Evolutionary conservation across 495 filamentous ascomycete species (phyloP).

Genomic region (Pseudoneurospora amorphoporcata): DNA sequence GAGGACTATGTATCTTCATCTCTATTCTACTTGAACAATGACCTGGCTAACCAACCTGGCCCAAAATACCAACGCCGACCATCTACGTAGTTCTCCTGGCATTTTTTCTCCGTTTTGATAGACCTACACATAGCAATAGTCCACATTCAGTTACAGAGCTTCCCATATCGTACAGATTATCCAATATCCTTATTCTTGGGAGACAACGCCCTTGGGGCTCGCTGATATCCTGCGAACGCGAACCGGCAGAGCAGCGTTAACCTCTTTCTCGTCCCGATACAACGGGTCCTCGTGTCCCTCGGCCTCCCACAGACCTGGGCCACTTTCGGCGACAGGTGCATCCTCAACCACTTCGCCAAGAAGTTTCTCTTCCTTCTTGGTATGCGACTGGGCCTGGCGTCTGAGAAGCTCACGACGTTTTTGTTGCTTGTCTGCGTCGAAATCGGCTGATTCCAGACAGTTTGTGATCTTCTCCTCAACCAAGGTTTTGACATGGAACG

Average conservation of each 20-base stretch:
- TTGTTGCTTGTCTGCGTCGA: conserved; percentile 8
- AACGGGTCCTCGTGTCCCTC: conserved; percentile 25
- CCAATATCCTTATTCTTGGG: background rate
- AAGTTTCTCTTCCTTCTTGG: conserved; percentile 7
- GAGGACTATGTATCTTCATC: background rate
- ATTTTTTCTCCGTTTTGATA: background rate
- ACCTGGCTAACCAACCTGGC: background rate
- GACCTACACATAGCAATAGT: background rate
- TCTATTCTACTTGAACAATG: background rate
- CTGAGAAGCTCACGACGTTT: conserved; percentile 11
- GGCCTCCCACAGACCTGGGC: conserved; percentile 16
- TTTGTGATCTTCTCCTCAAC: conserved; percentile 70
- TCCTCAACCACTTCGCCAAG: conserved; percentile 9
- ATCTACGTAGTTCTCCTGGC: background rate
- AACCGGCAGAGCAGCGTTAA: background rate
- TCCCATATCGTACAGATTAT: background rate
- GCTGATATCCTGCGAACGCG: background rate
- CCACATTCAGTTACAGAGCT: background rate
- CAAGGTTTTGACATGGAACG: conserved; percentile 66
- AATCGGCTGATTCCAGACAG: conserved; percentile 38
- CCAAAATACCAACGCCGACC: background rate
- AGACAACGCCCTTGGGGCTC: background rate
- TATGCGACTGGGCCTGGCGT: conserved; percentile 3
- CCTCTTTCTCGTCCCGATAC: conserved; percentile 7
- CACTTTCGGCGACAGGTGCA: background rate